Evolutionary conservation across 176 grass and related monocot species (phyloP), one percentile per base, ranked within the genome.

Genomic region (Carex parvula): DNA sequence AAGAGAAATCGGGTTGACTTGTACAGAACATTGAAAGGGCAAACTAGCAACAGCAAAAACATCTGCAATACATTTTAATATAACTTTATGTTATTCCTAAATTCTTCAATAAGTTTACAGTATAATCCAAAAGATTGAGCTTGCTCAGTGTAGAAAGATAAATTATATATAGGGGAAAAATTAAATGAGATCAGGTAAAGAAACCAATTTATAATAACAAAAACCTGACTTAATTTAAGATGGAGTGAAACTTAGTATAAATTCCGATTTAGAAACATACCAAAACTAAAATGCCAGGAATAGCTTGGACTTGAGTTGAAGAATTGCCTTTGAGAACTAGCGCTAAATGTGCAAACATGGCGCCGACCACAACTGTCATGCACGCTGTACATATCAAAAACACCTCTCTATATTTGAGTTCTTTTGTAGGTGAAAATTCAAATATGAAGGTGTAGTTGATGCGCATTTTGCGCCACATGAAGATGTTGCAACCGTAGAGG

Each of bases 361-460:
- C 87, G 16, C 93, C 90, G 32, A 99, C 88, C 60, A 99, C 61
- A 70, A 92, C 39, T 39, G 91, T 88, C 93, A 93, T 93, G 70
- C 89, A 91, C 35, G 85, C 91, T n/a, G 93, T 85, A 52, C 93
- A 94, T 55, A 95, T 94, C 79, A 95, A 84, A 70, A 94, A 94
- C 12, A 99, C 86, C 32, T 95, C 93, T 17, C 90, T 89, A 60
- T 92, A 93, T 74, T 95, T 93, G 8, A 95, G 91, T 82, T 99
- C 93, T 88, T 94, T 95, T 12, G 88, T 99, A 66, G 91, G 93
- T 5, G 72, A 6, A 32, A 95, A 99, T 87, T 99, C 96, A 62
- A 99, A 99, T 90, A 99, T 99, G 80, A 99, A 99, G 59, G 84
- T 67, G 83, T 99, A 95, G 66, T 95, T 99, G 78, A 99, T 99